Conservation (phyloP, 2,329 filamentous ascomycete genomes). For the Paracorniculantispora psalliotae region DNA sequence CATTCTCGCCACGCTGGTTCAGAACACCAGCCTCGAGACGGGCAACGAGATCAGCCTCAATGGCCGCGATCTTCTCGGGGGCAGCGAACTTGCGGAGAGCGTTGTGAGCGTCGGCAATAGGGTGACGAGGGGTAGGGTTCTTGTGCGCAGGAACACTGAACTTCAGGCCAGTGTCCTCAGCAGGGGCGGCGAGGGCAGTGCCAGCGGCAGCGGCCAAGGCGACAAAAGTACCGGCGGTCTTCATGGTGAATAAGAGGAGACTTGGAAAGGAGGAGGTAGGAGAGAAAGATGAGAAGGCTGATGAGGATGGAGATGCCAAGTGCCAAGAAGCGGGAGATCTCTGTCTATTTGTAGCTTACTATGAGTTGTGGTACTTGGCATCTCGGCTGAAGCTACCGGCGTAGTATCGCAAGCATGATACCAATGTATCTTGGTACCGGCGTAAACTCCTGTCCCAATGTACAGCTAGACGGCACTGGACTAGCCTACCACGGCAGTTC, state of each 20-base stretch:
- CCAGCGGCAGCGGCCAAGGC: slow-evolving; percentile 11
- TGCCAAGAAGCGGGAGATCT: slow-evolving; percentile 4
- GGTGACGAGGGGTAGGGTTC: not conserved
- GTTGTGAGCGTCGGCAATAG: not conserved
- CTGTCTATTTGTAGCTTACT: not conserved
- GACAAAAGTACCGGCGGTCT: slow-evolving; percentile 3
- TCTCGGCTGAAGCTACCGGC: not conserved
- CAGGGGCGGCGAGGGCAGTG: not conserved
- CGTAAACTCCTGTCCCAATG: not conserved
- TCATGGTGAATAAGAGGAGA: not conserved
- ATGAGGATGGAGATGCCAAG: not conserved
- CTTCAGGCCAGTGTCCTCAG: not conserved
- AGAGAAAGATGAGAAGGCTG: not conserved
- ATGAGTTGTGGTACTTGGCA: not conserved
- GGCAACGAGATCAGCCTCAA: not conserved
- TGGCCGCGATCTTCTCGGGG: not conserved
- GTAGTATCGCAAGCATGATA: not conserved
- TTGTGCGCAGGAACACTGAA: slow-evolving; percentile 5
- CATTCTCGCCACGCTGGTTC: not conserved
- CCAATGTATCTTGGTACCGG: not conserved
- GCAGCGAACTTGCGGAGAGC: slow-evolving; percentile 7
- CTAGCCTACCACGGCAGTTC: slow-evolving; percentile 4
- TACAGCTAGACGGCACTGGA: not conserved
- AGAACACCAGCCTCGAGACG: not conserved
- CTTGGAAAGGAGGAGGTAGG: not conserved